phyloP scores from a whole-genome alignment of 306 rosid genomes.

The Sicyos edulis region DNA sequence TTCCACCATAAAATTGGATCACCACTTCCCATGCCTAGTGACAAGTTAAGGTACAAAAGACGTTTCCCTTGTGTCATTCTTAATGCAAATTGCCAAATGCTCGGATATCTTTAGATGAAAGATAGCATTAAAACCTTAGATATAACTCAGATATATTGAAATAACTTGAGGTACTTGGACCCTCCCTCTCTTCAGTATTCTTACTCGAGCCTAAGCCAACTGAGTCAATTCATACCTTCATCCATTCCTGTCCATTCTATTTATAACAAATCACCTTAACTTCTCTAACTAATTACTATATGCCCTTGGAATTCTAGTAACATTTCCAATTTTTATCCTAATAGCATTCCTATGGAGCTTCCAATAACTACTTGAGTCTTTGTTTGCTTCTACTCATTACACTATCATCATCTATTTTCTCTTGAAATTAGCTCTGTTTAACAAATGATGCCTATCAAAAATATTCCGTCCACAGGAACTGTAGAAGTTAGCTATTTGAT shows the following conservation, averaged over 20 bases:
- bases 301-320: too few species aligned
- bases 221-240: too few species aligned
- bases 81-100: neutral
- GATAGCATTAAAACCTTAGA: neutral
- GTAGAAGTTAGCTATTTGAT: neutral
- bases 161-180: too few species aligned
- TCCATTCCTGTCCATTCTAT: too few species aligned
- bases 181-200: too few species aligned
- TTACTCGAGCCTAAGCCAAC: too few species aligned
- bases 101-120: neutral
- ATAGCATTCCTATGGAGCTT: neutral
- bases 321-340: too few species aligned
- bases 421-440: neutral
- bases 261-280: too few species aligned
- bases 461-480: neutral
- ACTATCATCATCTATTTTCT: neutral
- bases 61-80: neutral
- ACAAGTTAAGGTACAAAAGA: constrained; percentile 24
- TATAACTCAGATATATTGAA: too few species aligned
- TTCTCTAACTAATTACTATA: too few species aligned
- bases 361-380: neutral
- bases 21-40: constrained; percentile 16
- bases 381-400: neutral
- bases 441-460: neutral
- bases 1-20: constrained; percentile 11